phyloP scores from a whole-genome alignment of 139 green algal genomes.

The Chlorella vulgaris region DNA sequence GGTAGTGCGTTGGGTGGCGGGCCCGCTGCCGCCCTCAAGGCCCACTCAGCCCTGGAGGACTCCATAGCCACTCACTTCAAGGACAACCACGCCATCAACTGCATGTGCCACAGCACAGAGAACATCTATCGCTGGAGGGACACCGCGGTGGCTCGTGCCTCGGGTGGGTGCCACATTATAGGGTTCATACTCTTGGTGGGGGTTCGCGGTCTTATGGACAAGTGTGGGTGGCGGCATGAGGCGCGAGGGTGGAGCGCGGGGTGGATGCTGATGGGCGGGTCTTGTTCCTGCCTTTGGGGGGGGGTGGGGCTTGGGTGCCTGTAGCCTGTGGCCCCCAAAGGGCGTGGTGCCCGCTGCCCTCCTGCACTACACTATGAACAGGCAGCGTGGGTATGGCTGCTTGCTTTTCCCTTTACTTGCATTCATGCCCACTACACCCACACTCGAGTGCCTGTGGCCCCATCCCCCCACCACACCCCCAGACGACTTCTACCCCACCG shows the following conservation, averaged over 20 bases:
- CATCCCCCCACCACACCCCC: not conserved
- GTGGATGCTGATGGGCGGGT: too few relatives aligned
- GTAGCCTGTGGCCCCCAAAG: too few relatives aligned
- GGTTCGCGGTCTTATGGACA: too few relatives aligned
- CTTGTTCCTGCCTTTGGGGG: too few relatives aligned
- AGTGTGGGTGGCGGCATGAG: not conserved
- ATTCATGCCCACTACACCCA: not conserved
- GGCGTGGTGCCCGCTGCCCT: too few relatives aligned
- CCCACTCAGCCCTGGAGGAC: slow-evolving; percentile 80
- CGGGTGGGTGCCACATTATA: too few relatives aligned
- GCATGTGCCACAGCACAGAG: slow-evolving; percentile 99
- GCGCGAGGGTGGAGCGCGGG: too few relatives aligned
- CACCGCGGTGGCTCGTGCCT: slow-evolving; percentile 42
- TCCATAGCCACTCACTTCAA: slow-evolving; percentile 69
- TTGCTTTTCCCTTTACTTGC: not conserved
- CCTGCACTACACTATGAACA: too few relatives aligned
- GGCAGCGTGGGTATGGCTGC: too few relatives aligned
- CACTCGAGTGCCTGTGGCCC: not conserved
- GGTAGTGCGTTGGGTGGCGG: slow-evolving; percentile 62
- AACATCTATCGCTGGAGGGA: slow-evolving; percentile 75
- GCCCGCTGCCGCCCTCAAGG: slow-evolving; percentile 46
- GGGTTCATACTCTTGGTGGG: too few relatives aligned
- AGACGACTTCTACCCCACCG: slow-evolving; percentile 88
- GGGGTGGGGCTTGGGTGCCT: too few relatives aligned
- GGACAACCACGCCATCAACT: slow-evolving; percentile 94